phyloP scores from a whole-genome alignment of 2,329 filamentous ascomycete genomes.

The Aspergillus flavus region DNA sequence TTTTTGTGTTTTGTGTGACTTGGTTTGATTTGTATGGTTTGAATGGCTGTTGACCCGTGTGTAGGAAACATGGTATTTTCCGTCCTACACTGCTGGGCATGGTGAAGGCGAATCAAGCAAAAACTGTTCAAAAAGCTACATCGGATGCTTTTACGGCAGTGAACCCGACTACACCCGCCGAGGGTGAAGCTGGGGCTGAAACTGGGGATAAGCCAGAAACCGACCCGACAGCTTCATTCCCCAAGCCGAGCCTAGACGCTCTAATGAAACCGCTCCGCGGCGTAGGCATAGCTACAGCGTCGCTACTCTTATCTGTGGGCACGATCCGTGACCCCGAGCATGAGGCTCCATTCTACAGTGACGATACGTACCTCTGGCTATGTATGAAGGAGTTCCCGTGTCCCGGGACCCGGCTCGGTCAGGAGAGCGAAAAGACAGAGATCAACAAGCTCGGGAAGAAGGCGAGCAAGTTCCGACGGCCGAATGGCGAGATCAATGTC shows the following conservation, averaged over 20 bases:
- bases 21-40: conserved; percentile 18
- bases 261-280: conserved; percentile 42
- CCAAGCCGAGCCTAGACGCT: conserved; percentile 33
- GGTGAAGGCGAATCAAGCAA: conserved; percentile 39
- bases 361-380: conserved; percentile 47
- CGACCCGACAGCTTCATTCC: conserved; percentile 22
- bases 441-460: conserved; percentile 10
- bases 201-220: too few relatives aligned
- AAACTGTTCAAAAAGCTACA: conserved; percentile 30
- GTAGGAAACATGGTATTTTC: conserved; percentile 43
- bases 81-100: conserved; percentile 45
- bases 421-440: not conserved
- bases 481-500: conserved; percentile 35
- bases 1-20: not conserved
- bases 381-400: conserved; percentile 28
- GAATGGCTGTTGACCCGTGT: not conserved
- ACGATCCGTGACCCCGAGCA: conserved; percentile 13
- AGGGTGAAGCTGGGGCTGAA: conserved; percentile 6
- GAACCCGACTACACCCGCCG: conserved; percentile 7
- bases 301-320: conserved; percentile 43
- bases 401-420: too few relatives aligned
- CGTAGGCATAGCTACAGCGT: conserved; percentile 47
- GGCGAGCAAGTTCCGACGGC: conserved; percentile 2
- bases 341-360: conserved; percentile 46
- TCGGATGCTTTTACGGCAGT: conserved; percentile 28